Evolutionary conservation across 352 stramenopile genomes (phyloP), one percentile per base, ranked within the genome.

Genomic region (Phytophthora palmivora): DNA sequence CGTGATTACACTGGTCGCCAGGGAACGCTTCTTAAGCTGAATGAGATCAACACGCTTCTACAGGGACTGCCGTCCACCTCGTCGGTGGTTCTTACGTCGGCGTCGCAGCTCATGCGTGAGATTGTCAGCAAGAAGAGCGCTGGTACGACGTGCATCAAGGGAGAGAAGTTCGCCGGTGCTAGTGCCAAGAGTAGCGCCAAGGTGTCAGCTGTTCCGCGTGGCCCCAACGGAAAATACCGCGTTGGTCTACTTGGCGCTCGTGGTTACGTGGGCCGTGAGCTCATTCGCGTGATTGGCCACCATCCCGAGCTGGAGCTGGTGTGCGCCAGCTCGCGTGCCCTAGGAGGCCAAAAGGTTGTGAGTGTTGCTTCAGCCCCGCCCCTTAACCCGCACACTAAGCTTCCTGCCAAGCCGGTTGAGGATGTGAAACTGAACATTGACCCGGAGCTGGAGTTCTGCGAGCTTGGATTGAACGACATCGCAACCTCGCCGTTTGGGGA

Each of bases 21-120:
- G 55, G 89, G 89, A 45, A 97, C 89, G 50, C 78, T 96, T n/a
- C 78, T 97, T 50, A 96, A 97, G 78, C 76, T 97, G 14, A 96
- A 95, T 52, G 89, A 97, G 72, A 96, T 97, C 67, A 89, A 96
- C 68, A 72, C 75, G 28, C 75, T 97, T 16, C 70, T 96, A 37
- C 73, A 94, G 53, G 79, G 78, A 30, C 66, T 96, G 30, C 87
- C 89, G 12, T 77, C 74, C 33, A 82, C 82, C 16, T 94, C 88
- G 15, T 94, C 89, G 0, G 89, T 97, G 24, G 82, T 89, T 32
- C 83, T 97, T 42, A 95, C 86, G n/a, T 94, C 87, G 14, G 87
- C 89, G 2, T 86, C 74, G 11, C 74, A 80, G 55, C 81, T 97
- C 22, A 86, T 86, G 58, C 79, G 78, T 28, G 87, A 95, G 74